Evolutionary conservation across 148 eudicot genomes (phyloP).

Genomic region (Suaeda aralocaspica): DNA sequence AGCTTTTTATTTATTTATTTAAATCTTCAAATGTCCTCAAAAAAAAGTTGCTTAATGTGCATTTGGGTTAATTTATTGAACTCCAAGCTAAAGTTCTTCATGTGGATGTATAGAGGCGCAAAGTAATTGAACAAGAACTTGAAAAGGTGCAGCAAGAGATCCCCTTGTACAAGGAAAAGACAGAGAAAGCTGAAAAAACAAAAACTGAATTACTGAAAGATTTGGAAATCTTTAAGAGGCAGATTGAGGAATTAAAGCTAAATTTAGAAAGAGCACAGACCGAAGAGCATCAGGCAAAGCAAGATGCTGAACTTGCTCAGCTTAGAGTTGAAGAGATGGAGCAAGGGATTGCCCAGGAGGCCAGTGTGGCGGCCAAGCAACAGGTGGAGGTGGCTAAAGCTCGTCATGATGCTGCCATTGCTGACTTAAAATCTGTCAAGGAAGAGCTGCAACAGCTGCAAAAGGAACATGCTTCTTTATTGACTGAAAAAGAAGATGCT

Average conservation of each 20-base stretch:
- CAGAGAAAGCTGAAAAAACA: conserved; percentile 73
- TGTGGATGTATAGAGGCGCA: conserved; percentile 48
- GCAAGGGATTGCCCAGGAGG: conserved; percentile 85
- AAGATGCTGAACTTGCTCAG: conserved; percentile 86
- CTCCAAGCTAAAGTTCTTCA: neutral
- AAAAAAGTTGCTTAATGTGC: too few species aligned
- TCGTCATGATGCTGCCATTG: conserved; percentile 58
- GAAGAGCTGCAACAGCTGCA: conserved; percentile 48
- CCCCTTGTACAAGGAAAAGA: conserved; percentile 58
- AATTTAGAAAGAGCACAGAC: conserved; percentile 84
- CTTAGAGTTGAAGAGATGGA: conserved; percentile 91
- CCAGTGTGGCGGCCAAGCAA: conserved; percentile 87
- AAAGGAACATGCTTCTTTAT: conserved; percentile 49
- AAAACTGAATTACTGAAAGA: conserved; percentile 58
- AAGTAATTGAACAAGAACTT: conserved; percentile 64
- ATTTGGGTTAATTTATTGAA: neutral
- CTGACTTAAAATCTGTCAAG: conserved; percentile 57
- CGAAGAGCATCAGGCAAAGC: conserved; percentile 90
- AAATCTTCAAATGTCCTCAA: too few species aligned
- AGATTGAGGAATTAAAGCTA: conserved; percentile 79
- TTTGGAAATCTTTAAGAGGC: conserved; percentile 80
- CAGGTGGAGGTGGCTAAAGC: conserved; percentile 88
- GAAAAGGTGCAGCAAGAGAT: conserved; percentile 70
- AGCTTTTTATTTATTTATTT: too few species aligned
- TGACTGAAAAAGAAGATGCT: conserved; percentile 63